Conservation (phyloP, 345 rosid species). For the Hevea brasiliensis region DNA sequence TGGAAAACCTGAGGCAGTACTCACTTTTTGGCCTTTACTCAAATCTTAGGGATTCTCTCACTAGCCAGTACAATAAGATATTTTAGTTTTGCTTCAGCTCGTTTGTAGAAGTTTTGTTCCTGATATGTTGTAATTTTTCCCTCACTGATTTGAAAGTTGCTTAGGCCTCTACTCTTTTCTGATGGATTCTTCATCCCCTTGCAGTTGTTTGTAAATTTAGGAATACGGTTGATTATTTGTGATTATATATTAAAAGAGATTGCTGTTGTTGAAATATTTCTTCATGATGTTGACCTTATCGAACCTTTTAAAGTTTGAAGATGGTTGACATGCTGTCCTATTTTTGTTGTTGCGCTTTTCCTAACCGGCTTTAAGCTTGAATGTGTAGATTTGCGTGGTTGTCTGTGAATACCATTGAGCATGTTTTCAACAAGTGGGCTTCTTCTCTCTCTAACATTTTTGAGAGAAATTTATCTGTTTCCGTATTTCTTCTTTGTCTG, state of each 20-base stretch:
- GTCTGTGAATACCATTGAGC: too few species aligned
- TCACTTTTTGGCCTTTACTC: slow-evolving; percentile 85
- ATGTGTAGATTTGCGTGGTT: not conserved
- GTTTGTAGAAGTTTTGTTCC: slow-evolving; percentile 10
- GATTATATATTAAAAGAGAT: not conserved
- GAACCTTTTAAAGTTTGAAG: not conserved
- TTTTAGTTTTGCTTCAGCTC: slow-evolving; percentile 33
- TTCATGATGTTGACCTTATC: not conserved
- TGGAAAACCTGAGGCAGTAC: slow-evolving; percentile 85
- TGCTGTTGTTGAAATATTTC: not conserved
- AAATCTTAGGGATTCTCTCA: slow-evolving; percentile 73
- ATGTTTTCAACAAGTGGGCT: too few species aligned
- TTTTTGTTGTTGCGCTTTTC: not conserved
- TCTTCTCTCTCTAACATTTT: too few species aligned
- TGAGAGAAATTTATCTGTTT: too few species aligned
- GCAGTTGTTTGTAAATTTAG: slow-evolving; percentile 12
- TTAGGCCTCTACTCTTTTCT: not conserved
- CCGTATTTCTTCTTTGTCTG: too few species aligned
- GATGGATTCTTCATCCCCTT: not conserved
- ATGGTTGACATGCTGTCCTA: not conserved
- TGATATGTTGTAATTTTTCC: slow-evolving; percentile 8
- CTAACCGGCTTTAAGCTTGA: not conserved
- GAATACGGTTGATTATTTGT: not conserved
- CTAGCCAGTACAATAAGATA: slow-evolving; percentile 60
- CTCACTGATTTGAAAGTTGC: not conserved